Evolutionary conservation across 495 filamentous ascomycete genomes (phyloP).

Genomic region (Penicillium simplicissimum): DNA sequence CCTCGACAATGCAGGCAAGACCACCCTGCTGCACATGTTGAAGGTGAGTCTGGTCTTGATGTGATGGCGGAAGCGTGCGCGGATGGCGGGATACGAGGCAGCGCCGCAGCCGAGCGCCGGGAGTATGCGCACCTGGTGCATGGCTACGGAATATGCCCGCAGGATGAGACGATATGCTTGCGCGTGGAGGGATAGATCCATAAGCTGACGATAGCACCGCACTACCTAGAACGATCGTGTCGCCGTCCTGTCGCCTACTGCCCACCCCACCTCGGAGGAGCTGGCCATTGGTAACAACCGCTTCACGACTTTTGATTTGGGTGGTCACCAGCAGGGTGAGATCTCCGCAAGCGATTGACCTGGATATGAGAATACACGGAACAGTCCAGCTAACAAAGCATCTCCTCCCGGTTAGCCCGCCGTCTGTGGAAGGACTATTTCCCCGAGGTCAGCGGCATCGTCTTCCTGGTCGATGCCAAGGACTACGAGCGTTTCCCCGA

Average conservation of each 20-base stretch:
- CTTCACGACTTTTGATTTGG: slow-evolving; percentile 97
- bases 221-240: slow-evolving; percentile 84
- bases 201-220: slow-evolving; percentile 17
- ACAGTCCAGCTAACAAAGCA: neutral
- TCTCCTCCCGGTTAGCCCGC: slow-evolving; percentile 60
- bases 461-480: slow-evolving; percentile 97
- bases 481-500: slow-evolving; percentile 92
- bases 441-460: slow-evolving; percentile 96
- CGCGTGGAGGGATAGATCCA: neutral
- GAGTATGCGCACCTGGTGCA: neutral
- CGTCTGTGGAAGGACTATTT: slow-evolving; percentile 98
- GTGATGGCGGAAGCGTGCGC: neutral
- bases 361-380: neutral
- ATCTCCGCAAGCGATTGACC: slow-evolving; percentile 5
- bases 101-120: neutral
- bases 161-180: neutral
- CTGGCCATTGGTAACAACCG: slow-evolving; percentile 93
- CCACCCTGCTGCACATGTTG: slow-evolving; percentile 87
- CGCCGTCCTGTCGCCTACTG: slow-evolving; percentile 85
- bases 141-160: neutral
- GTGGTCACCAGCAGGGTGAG: slow-evolving; percentile 94
- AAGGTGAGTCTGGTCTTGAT: slow-evolving; percentile 61
- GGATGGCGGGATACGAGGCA: slow-evolving; percentile 3
- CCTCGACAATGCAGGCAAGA: slow-evolving; percentile 98
- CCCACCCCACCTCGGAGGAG: slow-evolving; percentile 93